A percentile compares a stretch with the other conserved stretches of the same genome.
phyloP scores from a whole-genome alignment of 2,329 filamentous ascomycete genomes.

The Cercospora zeae-maydis region DNA sequence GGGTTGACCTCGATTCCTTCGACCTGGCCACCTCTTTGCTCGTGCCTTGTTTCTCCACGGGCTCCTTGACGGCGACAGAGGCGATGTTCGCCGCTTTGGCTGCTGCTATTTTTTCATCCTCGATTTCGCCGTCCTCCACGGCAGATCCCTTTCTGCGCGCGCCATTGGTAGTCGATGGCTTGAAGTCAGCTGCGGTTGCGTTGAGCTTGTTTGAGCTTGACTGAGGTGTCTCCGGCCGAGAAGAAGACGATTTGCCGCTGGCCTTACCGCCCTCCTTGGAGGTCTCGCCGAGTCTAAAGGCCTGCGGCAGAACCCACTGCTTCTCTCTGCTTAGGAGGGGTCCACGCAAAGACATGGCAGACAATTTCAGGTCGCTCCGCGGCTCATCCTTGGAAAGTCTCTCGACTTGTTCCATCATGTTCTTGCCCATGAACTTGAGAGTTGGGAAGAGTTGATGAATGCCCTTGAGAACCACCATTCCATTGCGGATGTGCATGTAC shows the following conservation, averaged over 20 bases:
- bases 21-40: constrained; percentile 7
- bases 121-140: constrained; percentile 67
- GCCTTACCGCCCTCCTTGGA: constrained; percentile 28
- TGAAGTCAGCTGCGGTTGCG: constrained; percentile 63
- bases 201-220: constrained; percentile 44
- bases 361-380: constrained; percentile 70
- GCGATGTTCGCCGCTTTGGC: constrained; percentile 26
- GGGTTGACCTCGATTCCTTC: neutral
- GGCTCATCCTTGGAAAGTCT: constrained; percentile 58
- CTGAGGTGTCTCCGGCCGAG: constrained; percentile 42
- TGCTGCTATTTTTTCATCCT: constrained; percentile 51
- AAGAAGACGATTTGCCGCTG: constrained; percentile 32
- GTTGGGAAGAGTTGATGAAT: constrained; percentile 80
- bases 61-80: constrained; percentile 5
- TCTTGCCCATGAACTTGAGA: constrained; percentile 79
- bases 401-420: constrained; percentile 63
- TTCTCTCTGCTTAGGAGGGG: constrained; percentile 64
- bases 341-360: constrained; percentile 67
- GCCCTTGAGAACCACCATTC: constrained; percentile 81
- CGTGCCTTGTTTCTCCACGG: neutral
- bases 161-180: constrained; percentile 44
- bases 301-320: constrained; percentile 70
- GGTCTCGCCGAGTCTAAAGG: constrained; percentile 52
- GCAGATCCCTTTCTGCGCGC: constrained; percentile 33
- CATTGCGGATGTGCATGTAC: constrained; percentile 97